Evolutionary conservation across 2,329 filamentous ascomycete species (phyloP).

Genomic region (Curvularia sp.): DNA sequence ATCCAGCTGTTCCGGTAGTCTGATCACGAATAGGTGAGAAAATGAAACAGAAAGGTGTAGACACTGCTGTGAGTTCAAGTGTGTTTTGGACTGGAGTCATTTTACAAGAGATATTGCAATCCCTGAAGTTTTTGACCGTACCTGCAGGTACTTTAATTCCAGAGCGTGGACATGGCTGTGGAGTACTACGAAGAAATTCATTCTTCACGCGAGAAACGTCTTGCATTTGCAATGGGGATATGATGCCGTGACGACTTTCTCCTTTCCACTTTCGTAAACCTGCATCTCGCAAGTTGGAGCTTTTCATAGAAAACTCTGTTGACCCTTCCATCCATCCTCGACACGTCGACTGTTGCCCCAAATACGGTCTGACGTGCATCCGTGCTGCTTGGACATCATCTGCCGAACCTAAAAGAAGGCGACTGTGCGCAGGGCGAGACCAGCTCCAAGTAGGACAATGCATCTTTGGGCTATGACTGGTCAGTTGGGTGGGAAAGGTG

Average conservation of each 20-base stretch:
- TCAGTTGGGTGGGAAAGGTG: background rate
- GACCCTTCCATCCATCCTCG: background rate
- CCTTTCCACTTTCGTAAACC: background rate
- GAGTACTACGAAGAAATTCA: background rate
- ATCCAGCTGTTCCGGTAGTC: background rate
- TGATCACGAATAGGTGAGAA: background rate
- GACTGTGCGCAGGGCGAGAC: background rate
- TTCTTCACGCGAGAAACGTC: background rate
- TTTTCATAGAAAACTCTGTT: background rate
- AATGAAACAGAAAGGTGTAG: background rate
- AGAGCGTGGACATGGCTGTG: background rate
- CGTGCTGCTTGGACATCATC: background rate
- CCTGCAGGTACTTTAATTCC: background rate
- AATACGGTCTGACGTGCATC: constrained; percentile 17
- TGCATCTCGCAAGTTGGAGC: background rate
- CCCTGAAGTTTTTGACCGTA: background rate
- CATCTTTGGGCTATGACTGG: constrained; percentile 8
- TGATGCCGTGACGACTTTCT: background rate
- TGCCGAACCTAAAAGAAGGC: background rate
- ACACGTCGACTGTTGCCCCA: background rate
- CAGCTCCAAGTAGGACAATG: background rate
- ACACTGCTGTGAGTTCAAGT: background rate
- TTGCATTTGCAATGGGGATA: background rate
- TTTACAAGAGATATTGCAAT: background rate
- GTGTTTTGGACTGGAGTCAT: background rate